Percentiles rank a stretch among this genome's conserved stretches.
phyloP scores from a whole-genome alignment of 2,329 filamentous ascomycete species.

The Cladosporium sp. region DNA sequence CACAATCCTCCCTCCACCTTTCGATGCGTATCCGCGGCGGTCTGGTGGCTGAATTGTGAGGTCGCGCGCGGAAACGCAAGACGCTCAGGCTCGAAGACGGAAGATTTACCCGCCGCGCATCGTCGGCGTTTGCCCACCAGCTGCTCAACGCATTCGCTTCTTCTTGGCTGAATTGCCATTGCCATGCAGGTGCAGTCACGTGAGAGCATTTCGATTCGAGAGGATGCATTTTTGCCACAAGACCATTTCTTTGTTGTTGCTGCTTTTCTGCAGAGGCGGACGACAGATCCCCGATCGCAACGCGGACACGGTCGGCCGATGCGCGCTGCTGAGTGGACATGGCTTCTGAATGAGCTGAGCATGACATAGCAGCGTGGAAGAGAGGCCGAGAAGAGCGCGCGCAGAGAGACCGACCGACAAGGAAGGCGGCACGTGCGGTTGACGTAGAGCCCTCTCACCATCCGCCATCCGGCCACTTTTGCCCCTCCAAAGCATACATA shows the following conservation, averaged over 20 bases:
- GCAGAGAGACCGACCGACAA: background rate
- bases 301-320: background rate
- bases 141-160: constrained; percentile 12
- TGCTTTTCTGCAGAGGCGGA: background rate
- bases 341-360: constrained; percentile 10
- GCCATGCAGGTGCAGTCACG: background rate
- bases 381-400: constrained; percentile 7
- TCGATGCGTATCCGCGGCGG: background rate
- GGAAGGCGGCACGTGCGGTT: constrained; percentile 5
- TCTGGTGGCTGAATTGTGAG: constrained; percentile 8
- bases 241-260: background rate
- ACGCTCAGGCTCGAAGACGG: constrained; percentile 1
- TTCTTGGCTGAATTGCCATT: constrained; percentile 7
- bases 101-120: constrained; percentile 15
- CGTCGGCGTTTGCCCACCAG: constrained; percentile 8
- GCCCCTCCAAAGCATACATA: constrained; percentile 17
- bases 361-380: constrained; percentile 11
- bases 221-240: background rate
- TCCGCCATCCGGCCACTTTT: constrained; percentile 13
- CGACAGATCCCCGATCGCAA: background rate
- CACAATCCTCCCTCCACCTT: background rate
- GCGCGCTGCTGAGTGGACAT: constrained; percentile 3
- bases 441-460: constrained; percentile 5
- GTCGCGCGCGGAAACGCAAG: background rate
- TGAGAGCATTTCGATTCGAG: background rate